phyloP scores from a whole-genome alignment of 2,329 filamentous ascomycete species.

The Alternaria sp. region DNA sequence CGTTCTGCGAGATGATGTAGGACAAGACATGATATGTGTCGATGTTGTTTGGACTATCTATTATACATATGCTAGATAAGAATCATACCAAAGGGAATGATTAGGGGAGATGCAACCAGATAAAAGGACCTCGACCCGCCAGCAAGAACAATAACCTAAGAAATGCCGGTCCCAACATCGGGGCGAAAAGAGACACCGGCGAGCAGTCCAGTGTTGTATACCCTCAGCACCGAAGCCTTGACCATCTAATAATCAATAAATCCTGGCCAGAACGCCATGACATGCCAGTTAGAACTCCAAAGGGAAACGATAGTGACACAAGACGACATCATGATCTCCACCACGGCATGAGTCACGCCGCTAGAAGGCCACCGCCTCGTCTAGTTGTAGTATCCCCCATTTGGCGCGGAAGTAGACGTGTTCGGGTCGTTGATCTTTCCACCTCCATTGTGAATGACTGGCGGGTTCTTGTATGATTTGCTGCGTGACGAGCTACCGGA shows the following conservation, averaged over 20 bases:
- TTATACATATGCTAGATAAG: not conserved
- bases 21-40: not conserved
- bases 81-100: not conserved
- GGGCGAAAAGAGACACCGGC: not conserved
- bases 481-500: constrained; percentile 29
- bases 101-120: constrained; percentile 10
- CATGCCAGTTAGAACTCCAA: not conserved
- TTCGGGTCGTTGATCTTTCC: constrained; percentile 38
- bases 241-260: not conserved
- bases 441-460: constrained; percentile 39
- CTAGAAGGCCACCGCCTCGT: not conserved
- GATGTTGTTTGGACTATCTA: not conserved
- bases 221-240: not conserved
- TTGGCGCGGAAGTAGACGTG: constrained; percentile 35
- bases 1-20: too few relatives aligned
- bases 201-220: not conserved
- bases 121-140: constrained; percentile 8
- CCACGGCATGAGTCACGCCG: not conserved
- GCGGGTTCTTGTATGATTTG: constrained; percentile 38
- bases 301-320: not conserved
- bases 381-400: constrained; percentile 41
- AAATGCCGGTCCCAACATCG: not conserved
- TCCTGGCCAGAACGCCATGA: not conserved
- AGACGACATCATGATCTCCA: not conserved
- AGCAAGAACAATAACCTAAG: not conserved